Percentiles rank a stretch among this genome's conserved stretches.
phyloP scores from a whole-genome alignment of 257 asterid species.

The Primulina huaijiensis region DNA sequence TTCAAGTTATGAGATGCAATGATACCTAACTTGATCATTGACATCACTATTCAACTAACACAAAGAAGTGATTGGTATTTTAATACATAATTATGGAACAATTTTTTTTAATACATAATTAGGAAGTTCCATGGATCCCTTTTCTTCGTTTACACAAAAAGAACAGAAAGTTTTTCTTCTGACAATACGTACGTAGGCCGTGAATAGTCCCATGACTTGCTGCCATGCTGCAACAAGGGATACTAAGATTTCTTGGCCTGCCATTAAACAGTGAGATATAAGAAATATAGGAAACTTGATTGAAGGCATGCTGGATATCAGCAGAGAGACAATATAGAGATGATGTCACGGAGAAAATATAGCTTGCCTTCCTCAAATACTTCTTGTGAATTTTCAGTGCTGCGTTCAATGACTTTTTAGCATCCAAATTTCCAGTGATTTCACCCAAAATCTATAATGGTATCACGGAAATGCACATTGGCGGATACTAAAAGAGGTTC shows the following conservation, averaged over 20 bases:
- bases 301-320: neutral
- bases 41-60: too few species aligned
- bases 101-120: too few species aligned
- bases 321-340: neutral
- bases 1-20: too few species aligned
- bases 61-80: too few species aligned
- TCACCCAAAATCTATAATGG: conserved; percentile 72
- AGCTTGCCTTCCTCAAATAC: conserved; percentile 77
- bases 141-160: too few species aligned
- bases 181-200: neutral
- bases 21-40: too few species aligned
- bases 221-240: neutral
- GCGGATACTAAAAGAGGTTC: neutral
- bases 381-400: conserved; percentile 82
- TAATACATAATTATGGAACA: too few species aligned
- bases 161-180: too few species aligned
- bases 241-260: conserved; percentile 60
- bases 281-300: conserved; percentile 17
- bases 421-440: conserved; percentile 89
- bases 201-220: neutral
- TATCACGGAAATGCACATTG: conserved; percentile 17
- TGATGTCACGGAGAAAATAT: conserved; percentile 6
- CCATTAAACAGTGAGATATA: conserved; percentile 34
- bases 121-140: too few species aligned
- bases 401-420: conserved; percentile 68